Evolutionary conservation across 2,329 filamentous ascomycete species (phyloP).

Genomic region (Zymoseptoria brevis): DNA sequence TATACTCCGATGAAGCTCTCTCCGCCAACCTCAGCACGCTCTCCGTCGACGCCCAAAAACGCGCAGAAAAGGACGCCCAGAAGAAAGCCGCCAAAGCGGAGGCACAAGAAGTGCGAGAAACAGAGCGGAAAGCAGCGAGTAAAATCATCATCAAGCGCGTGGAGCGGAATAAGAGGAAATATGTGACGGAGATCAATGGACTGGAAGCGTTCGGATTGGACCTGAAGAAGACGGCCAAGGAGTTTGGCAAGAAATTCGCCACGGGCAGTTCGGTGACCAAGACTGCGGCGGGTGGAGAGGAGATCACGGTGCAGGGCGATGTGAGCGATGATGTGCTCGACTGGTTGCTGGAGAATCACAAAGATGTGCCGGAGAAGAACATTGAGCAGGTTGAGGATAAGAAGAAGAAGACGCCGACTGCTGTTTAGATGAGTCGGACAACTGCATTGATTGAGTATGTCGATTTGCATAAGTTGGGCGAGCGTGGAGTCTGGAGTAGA

Average conservation of each 20-base stretch:
- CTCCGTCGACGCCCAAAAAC: constrained; percentile 84
- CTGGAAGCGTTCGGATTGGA: constrained; percentile 87
- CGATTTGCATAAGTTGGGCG: not conserved
- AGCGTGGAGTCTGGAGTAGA: not conserved
- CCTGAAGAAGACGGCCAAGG: constrained; percentile 71
- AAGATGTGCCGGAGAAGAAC: constrained; percentile 87
- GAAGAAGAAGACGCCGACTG: constrained; percentile 61
- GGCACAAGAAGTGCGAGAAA: constrained; percentile 73
- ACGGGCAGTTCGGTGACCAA: constrained; percentile 91
- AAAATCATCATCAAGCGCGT: constrained; percentile 91
- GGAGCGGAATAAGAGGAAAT: constrained; percentile 96
- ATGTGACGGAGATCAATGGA: constrained; percentile 83
- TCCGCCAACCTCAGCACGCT: constrained; percentile 78
- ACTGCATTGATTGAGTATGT: not conserved
- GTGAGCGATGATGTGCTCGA: constrained; percentile 91
- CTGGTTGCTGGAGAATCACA: constrained; percentile 77
- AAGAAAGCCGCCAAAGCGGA: constrained; percentile 96
- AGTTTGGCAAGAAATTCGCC: constrained; percentile 97
- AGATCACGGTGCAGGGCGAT: constrained; percentile 97
- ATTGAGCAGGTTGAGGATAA: constrained; percentile 93
- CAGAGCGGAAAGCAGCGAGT: constrained; percentile 71
- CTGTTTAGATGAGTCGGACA: not conserved
- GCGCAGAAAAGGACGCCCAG: constrained; percentile 87
- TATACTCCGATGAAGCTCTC: constrained; percentile 73
- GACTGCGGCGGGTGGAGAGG: constrained; percentile 65